Base-by-base conservation (phyloP, 2,329 filamentous ascomycete genomes). In the Blastomyces gilchristii region DNA sequence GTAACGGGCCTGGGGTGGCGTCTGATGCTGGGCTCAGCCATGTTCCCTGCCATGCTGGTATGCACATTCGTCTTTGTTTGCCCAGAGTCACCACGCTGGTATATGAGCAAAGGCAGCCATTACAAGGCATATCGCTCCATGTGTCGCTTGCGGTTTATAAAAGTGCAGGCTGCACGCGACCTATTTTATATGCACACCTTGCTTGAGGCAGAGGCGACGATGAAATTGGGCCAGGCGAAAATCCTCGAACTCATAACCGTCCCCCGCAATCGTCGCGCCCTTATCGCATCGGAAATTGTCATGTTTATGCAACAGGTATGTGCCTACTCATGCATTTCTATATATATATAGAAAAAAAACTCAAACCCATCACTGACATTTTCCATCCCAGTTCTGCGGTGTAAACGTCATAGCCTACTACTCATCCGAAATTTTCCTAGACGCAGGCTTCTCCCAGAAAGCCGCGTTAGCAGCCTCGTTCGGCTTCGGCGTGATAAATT, bases 1-100 rank as follows among this genome's bases (percentile, higher is more conserved):
- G 82, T 88, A 61, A 73, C 79, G 11, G 85, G 86, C 7, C 77
- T 82, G 41, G 77, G 87, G 65, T 89, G 87, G 87, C 82, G 87
- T 34, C 75, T 89, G 50, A 88, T 88, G 84, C 82, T 90, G 76
- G 85, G 81, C 7, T 87, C 85, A 2, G 85, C 87, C 11, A 81
- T 87, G 72, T 77, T 87, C 16, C 85, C 84, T 0, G 83, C 85
- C 18, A 72, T 87, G 7, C 65, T 85, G 45, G 82, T 85, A 56
- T 83, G 81, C 69, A 73, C 71, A 47, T 76, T 85, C 39, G 85
- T 89, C 63, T 90, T 83, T 72, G 75, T 87, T 52, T 90, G 87
- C 68, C 83, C 85, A 0, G 76, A 79, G 63, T 80, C 77, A 0
- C 78, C 79, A 12, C 73, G 79, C 22, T 81, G 79, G 79, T 78